Evolutionary conservation across 257 asterid species (phyloP), one percentile per base, ranked within the genome.

Genomic region (Solanum chiquidenum): DNA sequence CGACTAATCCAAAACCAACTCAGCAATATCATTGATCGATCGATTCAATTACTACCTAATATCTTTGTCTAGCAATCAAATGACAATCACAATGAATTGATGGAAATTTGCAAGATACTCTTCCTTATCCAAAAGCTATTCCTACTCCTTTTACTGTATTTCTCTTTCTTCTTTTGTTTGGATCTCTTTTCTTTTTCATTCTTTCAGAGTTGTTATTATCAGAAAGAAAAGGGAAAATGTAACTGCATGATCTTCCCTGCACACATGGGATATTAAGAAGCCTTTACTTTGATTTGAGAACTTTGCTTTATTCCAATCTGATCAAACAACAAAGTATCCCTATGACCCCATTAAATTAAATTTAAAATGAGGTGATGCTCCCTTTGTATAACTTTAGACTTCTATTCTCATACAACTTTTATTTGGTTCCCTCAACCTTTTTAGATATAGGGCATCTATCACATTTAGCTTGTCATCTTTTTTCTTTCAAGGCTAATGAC

Each of bases 291-390:
- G 34, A 90, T 25, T 58, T 40, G 37, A 52, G 40, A 55, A 83
- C 82, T 83, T 86, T 2, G 85, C 89, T 90, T 89, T 91, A 91
- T 90, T 89, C 91, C 87, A 86, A 89, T 35, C 69, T 62, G 3
- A 86, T 88, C 88, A 75, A 86, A 49, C 80, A 87, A 80, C 89
- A 44, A 86, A 69, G 89, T 87, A 87, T 60, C 87, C 83, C 29
- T 46, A 84, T 91, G 90, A 85, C 89, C 90, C 90, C 49, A 68
- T 68, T 31, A 11, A 77, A 89, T 33, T 5, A 20, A 75, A 52
- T 46, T 20, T 44, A 44, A 38, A 80, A 71, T 31, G 83, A 21
- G 31, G 40, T 87, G 85, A 91, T 88, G 71, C 84, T 20, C 71
- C 64, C 31, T 86, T 72, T 68, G 83, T 31, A 5, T 21, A 16